A percentile compares a stretch with the other conserved stretches of the same genome.
Evolutionary conservation across 352 stramenopile genomes (phyloP).

Genomic region (Globisporangium rhizosaccharum): DNA sequence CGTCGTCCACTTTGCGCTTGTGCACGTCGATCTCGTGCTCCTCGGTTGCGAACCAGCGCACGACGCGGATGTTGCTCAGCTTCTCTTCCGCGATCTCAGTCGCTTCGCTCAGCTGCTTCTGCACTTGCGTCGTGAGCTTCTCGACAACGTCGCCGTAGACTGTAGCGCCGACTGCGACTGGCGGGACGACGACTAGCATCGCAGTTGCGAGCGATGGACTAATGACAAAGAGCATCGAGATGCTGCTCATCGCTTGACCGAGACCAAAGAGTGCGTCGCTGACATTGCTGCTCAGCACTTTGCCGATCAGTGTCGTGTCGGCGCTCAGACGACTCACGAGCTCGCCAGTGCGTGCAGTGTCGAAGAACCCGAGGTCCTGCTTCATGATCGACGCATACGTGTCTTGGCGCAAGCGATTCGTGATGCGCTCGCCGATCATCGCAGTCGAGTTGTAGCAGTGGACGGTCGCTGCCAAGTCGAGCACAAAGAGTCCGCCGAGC

Average conservation of each 20-base stretch:
- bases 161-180: conserved; percentile 82
- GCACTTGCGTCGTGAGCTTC: conserved; percentile 81
- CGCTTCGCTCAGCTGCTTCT: conserved; percentile 88
- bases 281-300: conserved; percentile 91
- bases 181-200: conserved; percentile 89
- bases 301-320: conserved; percentile 89
- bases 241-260: conserved; percentile 80
- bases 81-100: conserved; percentile 92
- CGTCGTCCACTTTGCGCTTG: conserved; percentile 50
- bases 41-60: conserved; percentile 89
- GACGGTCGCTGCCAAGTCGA: conserved; percentile 65
- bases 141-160: conserved; percentile 88
- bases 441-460: conserved; percentile 74
- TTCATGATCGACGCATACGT: conserved; percentile 75
- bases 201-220: conserved; percentile 88
- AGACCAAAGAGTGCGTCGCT: conserved; percentile 63
- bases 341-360: conserved; percentile 85
- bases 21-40: conserved; percentile 58
- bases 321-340: conserved; percentile 89
- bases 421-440: conserved; percentile 86
- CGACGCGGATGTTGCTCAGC: conserved; percentile 89
- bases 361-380: conserved; percentile 92
- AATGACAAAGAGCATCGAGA: conserved; percentile 89
- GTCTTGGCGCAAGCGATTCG: conserved; percentile 66
- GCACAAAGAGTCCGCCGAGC: conserved; percentile 61